Base-by-base conservation (phyloP, 495 filamentous ascomycete genomes). In the Penicillium psychrofluorescens region DNA sequence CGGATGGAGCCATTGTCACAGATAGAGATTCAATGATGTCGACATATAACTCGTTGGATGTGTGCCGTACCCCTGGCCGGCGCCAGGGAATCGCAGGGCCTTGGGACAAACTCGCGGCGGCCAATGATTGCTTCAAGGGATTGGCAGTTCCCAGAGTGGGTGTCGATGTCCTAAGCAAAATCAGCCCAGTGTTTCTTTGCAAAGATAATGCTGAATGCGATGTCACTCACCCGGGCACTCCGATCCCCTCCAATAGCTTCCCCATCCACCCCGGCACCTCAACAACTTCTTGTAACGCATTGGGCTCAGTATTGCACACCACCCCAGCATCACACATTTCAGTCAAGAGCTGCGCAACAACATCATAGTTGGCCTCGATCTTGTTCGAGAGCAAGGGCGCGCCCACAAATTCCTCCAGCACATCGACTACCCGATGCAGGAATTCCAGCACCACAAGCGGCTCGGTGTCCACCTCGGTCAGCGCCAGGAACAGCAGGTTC, bases 281-380 rank as follows among this genome's bases (percentile, higher is more conserved):
- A 0, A 99, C 88, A 40, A 90, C 72, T 63, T 99, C 92, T 50
- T 90, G 78, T 52, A 99, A 63, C 7, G 90, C 88, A 68, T 97
- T 97, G 4, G 86, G 86, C 60, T 99, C 92, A 9, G 91, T 95
- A 36, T 88, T 95, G 57, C 77, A 85, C 10, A 95, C 75, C n/a
- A 82, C 74, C 4, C 92, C 94, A 10, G 80, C 90, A 77, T 99
- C 92, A 61, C 90, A 95, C 83, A 97, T 95, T 67, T 99, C 92
- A 53, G 83, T 84, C 27, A 97, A 74, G 7, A 99, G 68, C 64
- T 97, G 94, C 12, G 90, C 90, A 15, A 95, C 86, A 35, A 97
- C 84, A 80, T 97, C 88, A 59, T 97, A 99, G 61, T 79, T 86
- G 29, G 71, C 71, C 62, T 95, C 88, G 54, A 99, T 83, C 67